Evolutionary conservation across 2,329 filamentous ascomycete genomes (phyloP).

Genomic region (Apiospora marii): DNA sequence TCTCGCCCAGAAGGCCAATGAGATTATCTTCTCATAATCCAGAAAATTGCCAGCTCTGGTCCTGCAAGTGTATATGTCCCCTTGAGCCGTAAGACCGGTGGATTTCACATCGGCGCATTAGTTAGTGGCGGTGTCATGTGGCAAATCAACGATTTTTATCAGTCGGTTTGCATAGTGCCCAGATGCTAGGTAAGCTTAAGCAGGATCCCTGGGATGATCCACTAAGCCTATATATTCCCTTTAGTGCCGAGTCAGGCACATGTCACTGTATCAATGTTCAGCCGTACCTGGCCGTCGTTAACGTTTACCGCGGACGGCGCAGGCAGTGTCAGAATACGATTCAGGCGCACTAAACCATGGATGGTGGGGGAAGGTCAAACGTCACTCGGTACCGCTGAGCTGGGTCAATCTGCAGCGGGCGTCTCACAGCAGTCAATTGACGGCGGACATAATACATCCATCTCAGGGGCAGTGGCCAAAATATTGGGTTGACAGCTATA

Average conservation of each 20-base stretch:
- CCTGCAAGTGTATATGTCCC: not conserved
- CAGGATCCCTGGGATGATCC: constrained; percentile 5
- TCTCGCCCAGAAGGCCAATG: not conserved
- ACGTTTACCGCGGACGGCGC: not conserved
- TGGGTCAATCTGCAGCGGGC: not conserved
- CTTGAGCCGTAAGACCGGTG: not conserved
- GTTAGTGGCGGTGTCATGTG: constrained; percentile 21
- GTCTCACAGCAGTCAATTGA: not conserved
- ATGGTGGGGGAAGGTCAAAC: not conserved
- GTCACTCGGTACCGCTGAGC: constrained; percentile 4
- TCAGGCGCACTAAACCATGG: not conserved
- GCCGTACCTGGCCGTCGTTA: not conserved
- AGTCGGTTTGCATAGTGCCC: constrained; percentile 6
- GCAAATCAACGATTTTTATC: constrained; percentile 16
- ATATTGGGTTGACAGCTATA: not conserved
- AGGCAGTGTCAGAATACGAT: not conserved
- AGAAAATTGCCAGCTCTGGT: not conserved
- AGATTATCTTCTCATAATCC: not conserved
- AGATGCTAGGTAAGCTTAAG: not conserved
- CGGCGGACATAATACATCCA: not conserved
- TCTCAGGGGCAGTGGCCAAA: not conserved
- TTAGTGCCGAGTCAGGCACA: not conserved
- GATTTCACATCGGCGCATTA: not conserved
- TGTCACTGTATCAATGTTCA: not conserved
- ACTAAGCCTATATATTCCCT: not conserved